A percentile compares a stretch with the other conserved stretches of the same genome.
Conservation (phyloP, 2,329 filamentous ascomycete genomes). For the Mycosphaerella sp. region DNA sequence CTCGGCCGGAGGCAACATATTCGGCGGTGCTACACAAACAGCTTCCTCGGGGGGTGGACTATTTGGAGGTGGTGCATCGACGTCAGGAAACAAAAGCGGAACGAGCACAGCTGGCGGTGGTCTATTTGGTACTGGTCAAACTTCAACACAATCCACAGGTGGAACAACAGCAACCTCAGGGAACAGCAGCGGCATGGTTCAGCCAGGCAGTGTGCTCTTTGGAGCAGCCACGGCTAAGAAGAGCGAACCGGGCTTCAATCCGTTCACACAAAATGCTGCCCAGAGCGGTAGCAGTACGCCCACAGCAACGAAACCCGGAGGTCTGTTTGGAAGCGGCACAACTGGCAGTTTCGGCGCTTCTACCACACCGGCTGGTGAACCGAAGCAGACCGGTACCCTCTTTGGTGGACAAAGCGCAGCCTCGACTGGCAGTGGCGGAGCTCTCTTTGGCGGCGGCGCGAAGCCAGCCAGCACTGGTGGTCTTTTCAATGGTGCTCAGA, state of each 20-base stretch:
- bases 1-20: neutral
- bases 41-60: slow-evolving; percentile 5
- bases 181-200: slow-evolving; percentile 1
- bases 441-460: slow-evolving; percentile 10
- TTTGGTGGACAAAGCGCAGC: slow-evolving; percentile 7
- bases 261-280: slow-evolving; percentile 3
- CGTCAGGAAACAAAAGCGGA: slow-evolving; percentile 3
- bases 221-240: slow-evolving; percentile 12
- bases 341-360: slow-evolving; percentile 16
- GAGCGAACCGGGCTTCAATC: slow-evolving; percentile 7
- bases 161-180: slow-evolving; percentile 6
- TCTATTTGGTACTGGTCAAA: slow-evolving; percentile 7
- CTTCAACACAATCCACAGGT: slow-evolving; percentile 10
- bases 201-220: slow-evolving; percentile 10
- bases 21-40: slow-evolving; percentile 8
- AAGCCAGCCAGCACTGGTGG: slow-evolving; percentile 10
- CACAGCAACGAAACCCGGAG: slow-evolving; percentile 15
- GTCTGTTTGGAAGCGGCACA: slow-evolving; percentile 15
- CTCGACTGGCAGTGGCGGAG: slow-evolving; percentile 2
- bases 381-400: slow-evolving; percentile 19
- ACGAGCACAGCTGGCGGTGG: slow-evolving; percentile 8
- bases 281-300: slow-evolving; percentile 21
- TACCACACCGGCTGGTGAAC: slow-evolving; percentile 23
- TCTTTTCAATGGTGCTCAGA: slow-evolving; percentile 7
- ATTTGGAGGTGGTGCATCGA: slow-evolving; percentile 9